Evolutionary conservation across 129 eudicot species (phyloP), one percentile per base, ranked within the genome.

Genomic region (Pittosporum tobira): DNA sequence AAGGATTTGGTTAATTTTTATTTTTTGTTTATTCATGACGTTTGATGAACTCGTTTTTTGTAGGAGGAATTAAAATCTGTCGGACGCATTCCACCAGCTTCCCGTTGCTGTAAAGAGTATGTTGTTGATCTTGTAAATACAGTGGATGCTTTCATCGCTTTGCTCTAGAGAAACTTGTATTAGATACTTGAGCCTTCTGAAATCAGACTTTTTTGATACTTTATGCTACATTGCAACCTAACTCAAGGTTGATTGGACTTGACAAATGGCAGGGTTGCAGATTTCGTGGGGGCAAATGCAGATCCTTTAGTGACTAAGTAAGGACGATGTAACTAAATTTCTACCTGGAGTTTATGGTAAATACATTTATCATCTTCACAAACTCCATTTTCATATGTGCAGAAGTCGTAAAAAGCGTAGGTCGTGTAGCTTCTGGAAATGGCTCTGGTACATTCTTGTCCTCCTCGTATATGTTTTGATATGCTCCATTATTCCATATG

Each of bases 221-320:
- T 34, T 31, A n/a, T n/a, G n/a, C 22, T 37, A 6, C 24, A 22
- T 51, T 27, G 48, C 46, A 8, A 20, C 28, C 20, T 49, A 37
- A 20, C 19, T 40, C 27, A n/a, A 21, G 27, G 51, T 43, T 67
- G 22, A 20, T 14, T 64, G 62, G 36, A 38, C 45, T 45, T 36
- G 20, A 54, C 57, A 31, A 37, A 28, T 64, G 18, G 44, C 89
- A 91, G 98, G 88, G 82, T 86, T 57, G 77, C 76, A 21, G 94
- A 86, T 76, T 86, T 75, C 54, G 90, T 86, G 22, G 59, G 66
- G 6, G 79, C 82, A 52, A 80, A 79, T 65, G 71, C 83, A 21
- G 98, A 90, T 76, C 98, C 98, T 37, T 71, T 90, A 23, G 70
- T 87, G 31, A 77, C 87, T 13, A 59, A 73, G 99, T 91, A 91